A percentile compares a stretch with the other conserved stretches of the same genome.
Evolutionary conservation across 148 eudicot genomes (phyloP).

Genomic region (Tetragonia tetragonoides): DNA sequence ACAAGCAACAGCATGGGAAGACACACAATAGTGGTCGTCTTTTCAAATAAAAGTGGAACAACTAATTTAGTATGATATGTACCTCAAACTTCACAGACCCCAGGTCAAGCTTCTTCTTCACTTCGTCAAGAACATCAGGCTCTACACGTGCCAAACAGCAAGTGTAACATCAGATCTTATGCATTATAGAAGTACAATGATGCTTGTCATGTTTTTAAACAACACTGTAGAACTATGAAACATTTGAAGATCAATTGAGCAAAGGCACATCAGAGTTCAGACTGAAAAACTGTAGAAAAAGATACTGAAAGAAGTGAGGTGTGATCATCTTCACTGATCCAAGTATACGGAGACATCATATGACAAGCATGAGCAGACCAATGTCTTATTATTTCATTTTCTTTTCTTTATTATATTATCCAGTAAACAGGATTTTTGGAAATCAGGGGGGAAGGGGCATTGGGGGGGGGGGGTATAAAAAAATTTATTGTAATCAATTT

Average conservation of each 20-base stretch:
- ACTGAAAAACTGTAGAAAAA: not conserved
- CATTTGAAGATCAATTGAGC: not conserved
- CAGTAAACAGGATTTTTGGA: too few species aligned
- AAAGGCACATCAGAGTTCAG: not conserved
- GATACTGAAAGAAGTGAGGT: not conserved
- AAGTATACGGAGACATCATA: too few species aligned
- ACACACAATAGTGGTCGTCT: not conserved
- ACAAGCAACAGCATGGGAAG: not conserved
- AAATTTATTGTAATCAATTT: too few species aligned
- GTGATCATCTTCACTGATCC: too few species aligned
- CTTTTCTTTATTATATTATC: too few species aligned
- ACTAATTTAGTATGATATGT: not conserved
- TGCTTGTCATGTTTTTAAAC: not conserved
- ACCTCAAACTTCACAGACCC: conserved; percentile 97
- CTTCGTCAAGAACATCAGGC: conserved; percentile 95
- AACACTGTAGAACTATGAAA: not conserved
- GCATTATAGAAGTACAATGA: not conserved
- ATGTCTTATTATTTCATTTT: too few species aligned
- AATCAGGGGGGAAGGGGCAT: too few species aligned
- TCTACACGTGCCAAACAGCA: conserved; percentile 44
- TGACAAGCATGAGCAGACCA: too few species aligned
- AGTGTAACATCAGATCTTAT: conserved; percentile 6
- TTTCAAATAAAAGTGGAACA: not conserved
- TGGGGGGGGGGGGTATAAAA: too few species aligned
- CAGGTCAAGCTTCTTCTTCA: conserved; percentile 86